A percentile compares a stretch with the other conserved stretches of the same genome.
phyloP scores from a whole-genome alignment of 2,329 filamentous ascomycete species.

The Alternaria gansuensis region DNA sequence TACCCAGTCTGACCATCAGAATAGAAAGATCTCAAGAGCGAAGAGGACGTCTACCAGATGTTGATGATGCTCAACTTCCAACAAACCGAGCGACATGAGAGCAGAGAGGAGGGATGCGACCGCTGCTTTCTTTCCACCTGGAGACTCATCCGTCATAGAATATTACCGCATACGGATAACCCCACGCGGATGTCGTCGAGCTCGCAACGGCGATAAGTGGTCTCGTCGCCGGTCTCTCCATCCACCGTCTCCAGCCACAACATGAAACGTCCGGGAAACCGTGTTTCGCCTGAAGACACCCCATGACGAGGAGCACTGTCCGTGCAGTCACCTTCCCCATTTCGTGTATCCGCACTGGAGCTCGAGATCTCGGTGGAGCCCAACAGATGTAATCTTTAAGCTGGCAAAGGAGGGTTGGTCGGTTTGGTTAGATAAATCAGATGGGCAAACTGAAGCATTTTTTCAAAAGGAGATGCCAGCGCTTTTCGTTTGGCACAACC shows the following conservation, averaged over 20 bases:
- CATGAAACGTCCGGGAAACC: slow-evolving; percentile 6
- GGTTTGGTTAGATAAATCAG: background rate
- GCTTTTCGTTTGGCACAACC: slow-evolving; percentile 1
- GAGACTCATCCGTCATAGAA: background rate
- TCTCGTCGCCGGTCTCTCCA: slow-evolving; percentile 4
- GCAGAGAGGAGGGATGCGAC: background rate
- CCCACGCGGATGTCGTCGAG: slow-evolving; percentile 10
- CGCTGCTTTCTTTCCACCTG: background rate
- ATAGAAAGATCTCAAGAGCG: slow-evolving; percentile 4
- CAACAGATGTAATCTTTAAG: background rate
- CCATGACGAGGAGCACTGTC: slow-evolving; percentile 6
- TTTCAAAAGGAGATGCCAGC: background rate
- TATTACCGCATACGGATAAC: slow-evolving; percentile 7
- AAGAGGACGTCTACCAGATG: slow-evolving; percentile 2
- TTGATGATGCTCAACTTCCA: background rate
- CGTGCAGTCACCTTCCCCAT: background rate
- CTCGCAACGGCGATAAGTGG: slow-evolving; percentile 13
- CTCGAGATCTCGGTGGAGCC: background rate
- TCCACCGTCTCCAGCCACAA: background rate
- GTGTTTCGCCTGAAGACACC: slow-evolving; percentile 6
- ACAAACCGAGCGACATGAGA: background rate
- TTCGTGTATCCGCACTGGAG: background rate
- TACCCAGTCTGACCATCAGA: slow-evolving; percentile 11
- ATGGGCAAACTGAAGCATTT: background rate
- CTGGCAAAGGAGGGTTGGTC: background rate